Evolutionary conservation across 345 rosid genomes (phyloP).

Genomic region (Euphorbia tirucalli): DNA sequence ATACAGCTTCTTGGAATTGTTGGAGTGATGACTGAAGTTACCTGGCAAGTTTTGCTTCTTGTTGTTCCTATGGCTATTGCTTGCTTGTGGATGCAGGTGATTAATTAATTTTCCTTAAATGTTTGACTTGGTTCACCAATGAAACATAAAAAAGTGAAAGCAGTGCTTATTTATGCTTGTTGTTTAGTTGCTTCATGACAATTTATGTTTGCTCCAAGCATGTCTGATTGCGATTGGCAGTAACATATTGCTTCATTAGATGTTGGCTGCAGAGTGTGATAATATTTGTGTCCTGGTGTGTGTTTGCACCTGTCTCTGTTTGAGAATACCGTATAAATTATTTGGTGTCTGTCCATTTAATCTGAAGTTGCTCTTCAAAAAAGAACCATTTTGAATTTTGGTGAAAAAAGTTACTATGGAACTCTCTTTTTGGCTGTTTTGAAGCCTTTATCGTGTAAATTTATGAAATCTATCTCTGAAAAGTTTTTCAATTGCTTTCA

Average conservation of each 20-base stretch:
- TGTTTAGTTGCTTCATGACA: conserved; percentile 2
- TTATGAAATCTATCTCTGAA: too few relatives aligned
- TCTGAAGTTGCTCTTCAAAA: too few relatives aligned
- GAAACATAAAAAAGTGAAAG: conserved; percentile 14
- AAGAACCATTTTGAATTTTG: not conserved
- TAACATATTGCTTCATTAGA: not conserved
- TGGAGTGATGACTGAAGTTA: conserved; percentile 89
- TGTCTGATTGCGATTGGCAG: not conserved
- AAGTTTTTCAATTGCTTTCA: too few relatives aligned
- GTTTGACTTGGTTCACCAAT: conserved; percentile 4
- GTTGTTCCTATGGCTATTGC: conserved; percentile 95
- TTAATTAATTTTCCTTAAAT: conserved; percentile 9
- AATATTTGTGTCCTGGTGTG: not conserved
- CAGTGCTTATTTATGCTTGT: conserved; percentile 4
- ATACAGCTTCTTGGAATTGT: conserved; percentile 96
- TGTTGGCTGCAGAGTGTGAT: not conserved
- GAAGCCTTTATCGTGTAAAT: too few relatives aligned
- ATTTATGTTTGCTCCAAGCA: not conserved
- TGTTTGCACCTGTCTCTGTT: not conserved
- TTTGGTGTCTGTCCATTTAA: too few relatives aligned
- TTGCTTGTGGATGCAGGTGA: conserved; percentile 99
- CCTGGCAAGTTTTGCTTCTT: conserved; percentile 98
- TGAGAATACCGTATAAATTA: not conserved
- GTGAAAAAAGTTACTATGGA: too few relatives aligned
- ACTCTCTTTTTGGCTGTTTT: too few relatives aligned